These are phyloP conservation scores for Gloeostereum incarnatum DNA, from an alignment of 768 basidiomycete genomes.

Conservation along the genomic window DNA sequence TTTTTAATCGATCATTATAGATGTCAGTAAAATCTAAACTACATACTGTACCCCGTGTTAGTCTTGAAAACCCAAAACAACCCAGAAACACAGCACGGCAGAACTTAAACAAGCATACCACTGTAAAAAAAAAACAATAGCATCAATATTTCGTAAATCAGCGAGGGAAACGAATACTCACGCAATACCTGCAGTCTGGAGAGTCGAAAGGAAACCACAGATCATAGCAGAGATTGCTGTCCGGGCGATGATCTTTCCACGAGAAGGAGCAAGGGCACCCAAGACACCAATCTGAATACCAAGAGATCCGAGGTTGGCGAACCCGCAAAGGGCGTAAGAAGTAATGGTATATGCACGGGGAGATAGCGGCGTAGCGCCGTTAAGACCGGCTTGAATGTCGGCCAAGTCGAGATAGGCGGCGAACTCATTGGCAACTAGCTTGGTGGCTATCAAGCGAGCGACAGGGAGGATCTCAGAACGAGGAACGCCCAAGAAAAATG, in stretches of 20 bases:
- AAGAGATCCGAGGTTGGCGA: conserved; percentile 47
- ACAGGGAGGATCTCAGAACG: conserved; percentile 75
- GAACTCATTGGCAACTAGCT: conserved; percentile 84
- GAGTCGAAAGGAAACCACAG: conserved; percentile 58
- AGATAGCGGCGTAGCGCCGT: conserved; percentile 43
- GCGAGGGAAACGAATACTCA: conserved; percentile 19
- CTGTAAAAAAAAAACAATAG: conserved; percentile 23
- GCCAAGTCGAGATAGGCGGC: conserved; percentile 63
- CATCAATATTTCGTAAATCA: conserved; percentile 7
- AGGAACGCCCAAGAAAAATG: conserved; percentile 77
- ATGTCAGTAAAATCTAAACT: too few relatives aligned
- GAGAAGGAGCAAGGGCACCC: conserved; percentile 57
- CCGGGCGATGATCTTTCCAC: conserved; percentile 60
- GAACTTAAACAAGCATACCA: conserved; percentile 33
- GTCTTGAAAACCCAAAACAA: neutral
- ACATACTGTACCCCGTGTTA: neutral
- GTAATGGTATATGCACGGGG: conserved; percentile 74
- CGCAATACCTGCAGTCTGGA: conserved; percentile 54
- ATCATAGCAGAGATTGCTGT: conserved; percentile 63
- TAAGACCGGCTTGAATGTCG: conserved; percentile 21
- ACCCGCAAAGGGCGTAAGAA: conserved; percentile 85
- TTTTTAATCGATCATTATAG: too few relatives aligned
- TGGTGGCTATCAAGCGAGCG: conserved; percentile 74
- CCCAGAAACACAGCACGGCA: neutral
- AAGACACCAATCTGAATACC: conserved; percentile 73